phyloP scores from a whole-genome alignment of 306 rosid species.

The Sesbania bispinosa region DNA sequence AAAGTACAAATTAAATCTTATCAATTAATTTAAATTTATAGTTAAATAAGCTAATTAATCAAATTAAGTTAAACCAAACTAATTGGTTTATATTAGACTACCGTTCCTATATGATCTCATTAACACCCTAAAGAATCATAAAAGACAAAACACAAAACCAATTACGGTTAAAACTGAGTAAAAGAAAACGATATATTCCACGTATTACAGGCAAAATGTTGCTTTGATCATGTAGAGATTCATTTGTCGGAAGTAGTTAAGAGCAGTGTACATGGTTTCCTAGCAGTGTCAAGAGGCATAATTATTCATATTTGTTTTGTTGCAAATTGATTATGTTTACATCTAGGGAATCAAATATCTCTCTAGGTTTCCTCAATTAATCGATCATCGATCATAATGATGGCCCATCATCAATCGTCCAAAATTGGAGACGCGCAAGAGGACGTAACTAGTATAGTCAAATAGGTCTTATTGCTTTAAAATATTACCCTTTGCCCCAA shows the following conservation, averaged over 20 bases:
- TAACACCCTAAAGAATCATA: no score
- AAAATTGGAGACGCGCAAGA: slow-evolving; percentile 12
- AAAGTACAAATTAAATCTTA: no score
- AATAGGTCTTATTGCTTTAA: slow-evolving; percentile 14
- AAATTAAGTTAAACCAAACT: no score
- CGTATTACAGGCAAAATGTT: slow-evolving; percentile 25
- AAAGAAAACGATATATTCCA: slow-evolving; percentile 33
- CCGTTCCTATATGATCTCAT: no score
- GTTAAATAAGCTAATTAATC: no score
- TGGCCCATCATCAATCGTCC: slow-evolving; percentile 6
- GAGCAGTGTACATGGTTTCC: slow-evolving; percentile 27
- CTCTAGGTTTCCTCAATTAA: slow-evolving; percentile 35
- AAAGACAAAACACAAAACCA: slow-evolving; percentile 43
- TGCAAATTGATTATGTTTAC: slow-evolving; percentile 27
- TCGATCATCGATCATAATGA: slow-evolving; percentile 32
- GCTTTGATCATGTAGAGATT: slow-evolving; percentile 32
- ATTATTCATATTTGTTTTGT: slow-evolving; percentile 40
- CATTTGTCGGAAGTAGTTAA: slow-evolving; percentile 57
- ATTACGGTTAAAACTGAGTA: background rate
- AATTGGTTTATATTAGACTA: no score
- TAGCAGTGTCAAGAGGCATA: slow-evolving; percentile 26
- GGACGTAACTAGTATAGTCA: background rate
- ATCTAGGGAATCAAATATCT: slow-evolving; percentile 14
- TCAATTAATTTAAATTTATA: no score
- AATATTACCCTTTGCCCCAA: slow-evolving; percentile 17